phyloP scores from a whole-genome alignment of 805 yeast species.

The Suhomyces prunicola region DNA sequence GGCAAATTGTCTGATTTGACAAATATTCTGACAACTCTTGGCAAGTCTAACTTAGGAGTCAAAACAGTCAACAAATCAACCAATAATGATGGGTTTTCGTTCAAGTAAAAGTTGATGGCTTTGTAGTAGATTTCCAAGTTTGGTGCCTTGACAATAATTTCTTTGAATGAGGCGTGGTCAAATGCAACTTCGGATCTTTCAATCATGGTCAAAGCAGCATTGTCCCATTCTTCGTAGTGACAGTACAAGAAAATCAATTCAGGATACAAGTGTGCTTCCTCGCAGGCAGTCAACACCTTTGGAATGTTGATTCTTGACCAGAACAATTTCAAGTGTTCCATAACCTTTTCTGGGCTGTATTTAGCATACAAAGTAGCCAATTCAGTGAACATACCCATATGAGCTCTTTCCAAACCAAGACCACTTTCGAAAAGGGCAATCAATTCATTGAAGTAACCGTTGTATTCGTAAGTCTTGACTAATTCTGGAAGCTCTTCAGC shows the following conservation, averaged over 20 bases:
- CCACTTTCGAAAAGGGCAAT: conserved; percentile 94
- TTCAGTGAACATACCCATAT: conserved; percentile 99
- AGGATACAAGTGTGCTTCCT: conserved; percentile 91
- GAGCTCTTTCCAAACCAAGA: conserved; percentile 94
- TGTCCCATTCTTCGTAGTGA: conserved; percentile 99
- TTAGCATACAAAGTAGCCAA: conserved; percentile 87
- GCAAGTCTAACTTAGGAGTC: conserved; percentile 86
- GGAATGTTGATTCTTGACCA: conserved; percentile 99
- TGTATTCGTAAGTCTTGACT: conserved; percentile 79
- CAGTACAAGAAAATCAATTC: conserved; percentile 94
- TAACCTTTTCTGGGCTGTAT: conserved; percentile 83
- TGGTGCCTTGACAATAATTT: conserved; percentile 89
- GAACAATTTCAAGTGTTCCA: conserved; percentile 95
- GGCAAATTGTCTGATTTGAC: conserved; percentile 95
- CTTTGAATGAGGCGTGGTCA: conserved; percentile 93
- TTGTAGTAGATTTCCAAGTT: conserved; percentile 96
- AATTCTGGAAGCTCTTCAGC: conserved; percentile 95
- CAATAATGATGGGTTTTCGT: conserved; percentile 86
- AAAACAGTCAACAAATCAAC: conserved; percentile 82
- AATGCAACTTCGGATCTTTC: conserved; percentile 90
- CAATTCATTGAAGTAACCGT: conserved; percentile 89
- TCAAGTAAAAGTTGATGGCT: conserved; percentile 91
- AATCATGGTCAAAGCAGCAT: conserved; percentile 95
- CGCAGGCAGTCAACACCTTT: conserved; percentile 91
- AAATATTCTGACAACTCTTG: conserved; percentile 92